These are phyloP conservation scores for Prunus dulcis DNA, from an alignment of 306 rosid genomes.

Conservation along the genomic window DNA sequence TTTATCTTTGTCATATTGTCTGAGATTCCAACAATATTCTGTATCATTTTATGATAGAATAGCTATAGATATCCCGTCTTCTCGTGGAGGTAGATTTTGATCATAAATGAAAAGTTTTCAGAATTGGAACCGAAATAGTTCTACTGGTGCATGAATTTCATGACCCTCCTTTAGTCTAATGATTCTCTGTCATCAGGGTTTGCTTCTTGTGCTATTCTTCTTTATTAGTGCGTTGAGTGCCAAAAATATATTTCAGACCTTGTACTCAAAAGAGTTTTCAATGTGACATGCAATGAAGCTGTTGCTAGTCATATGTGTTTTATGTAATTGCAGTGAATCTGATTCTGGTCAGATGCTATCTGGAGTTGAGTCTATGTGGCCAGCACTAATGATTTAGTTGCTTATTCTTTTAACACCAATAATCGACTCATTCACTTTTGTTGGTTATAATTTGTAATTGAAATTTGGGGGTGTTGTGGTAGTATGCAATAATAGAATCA, in stretches of 20 bases:
- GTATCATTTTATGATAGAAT: not conserved
- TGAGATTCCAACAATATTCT: not conserved
- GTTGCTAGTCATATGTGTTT: constrained; percentile 26
- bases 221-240: constrained; percentile 19
- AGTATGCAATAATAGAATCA: too few relatives aligned
- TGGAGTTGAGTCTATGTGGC: constrained; percentile 72
- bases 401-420: too few relatives aligned
- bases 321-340: constrained; percentile 58
- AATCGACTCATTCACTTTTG: not conserved
- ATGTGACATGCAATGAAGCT: constrained; percentile 16
- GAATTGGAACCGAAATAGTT: not conserved
- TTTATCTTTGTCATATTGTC: not conserved
- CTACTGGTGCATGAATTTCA: not conserved
- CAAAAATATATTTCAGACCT: constrained; percentile 36
- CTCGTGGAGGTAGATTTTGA: not conserved
- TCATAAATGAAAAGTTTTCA: not conserved
- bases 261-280: constrained; percentile 8
- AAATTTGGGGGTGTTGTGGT: too few relatives aligned
- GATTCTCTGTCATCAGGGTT: not conserved
- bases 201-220: not conserved
- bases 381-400: constrained; percentile 56
- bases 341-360: constrained; percentile 77
- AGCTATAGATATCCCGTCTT: not conserved
- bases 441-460: too few relatives aligned
- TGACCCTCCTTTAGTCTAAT: not conserved